Percentiles rank a stretch among this genome's conserved stretches.
Evolutionary conservation across 306 rosid genomes (phyloP).

Genomic region (Cicer bijugum): DNA sequence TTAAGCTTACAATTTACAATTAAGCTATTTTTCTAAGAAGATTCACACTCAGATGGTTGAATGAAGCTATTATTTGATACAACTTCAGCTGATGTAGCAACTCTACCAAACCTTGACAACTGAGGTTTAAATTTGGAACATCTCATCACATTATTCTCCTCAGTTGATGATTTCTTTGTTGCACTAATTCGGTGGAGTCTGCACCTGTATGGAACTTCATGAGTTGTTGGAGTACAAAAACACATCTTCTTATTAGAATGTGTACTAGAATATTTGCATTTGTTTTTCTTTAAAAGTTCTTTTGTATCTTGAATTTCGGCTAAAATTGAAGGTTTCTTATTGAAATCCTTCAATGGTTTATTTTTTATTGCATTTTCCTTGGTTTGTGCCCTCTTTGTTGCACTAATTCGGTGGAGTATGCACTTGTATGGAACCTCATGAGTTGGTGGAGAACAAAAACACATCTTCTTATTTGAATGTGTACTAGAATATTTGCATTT

Average conservation of each 20-base stretch:
- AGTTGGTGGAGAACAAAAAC: constrained; percentile 52
- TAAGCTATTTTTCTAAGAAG: constrained; percentile 13
- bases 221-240: constrained; percentile 52
- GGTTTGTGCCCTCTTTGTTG: too few relatives aligned
- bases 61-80: constrained; percentile 19
- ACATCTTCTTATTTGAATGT: constrained; percentile 12
- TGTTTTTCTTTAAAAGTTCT: constrained; percentile 15
- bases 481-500: constrained; percentile 34
- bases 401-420: constrained; percentile 43
- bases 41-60: constrained; percentile 1
- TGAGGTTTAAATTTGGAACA: constrained; percentile 42
- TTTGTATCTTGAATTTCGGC: background rate
- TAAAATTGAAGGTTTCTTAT: constrained; percentile 33
- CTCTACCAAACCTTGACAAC: constrained; percentile 40
- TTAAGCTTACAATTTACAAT: background rate
- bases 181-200: constrained; percentile 41
- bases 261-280: constrained; percentile 28
- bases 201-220: constrained; percentile 50
- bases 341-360: constrained; percentile 23
- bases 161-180: constrained; percentile 25
- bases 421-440: constrained; percentile 51
- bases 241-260: constrained; percentile 27
- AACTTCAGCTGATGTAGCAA: constrained; percentile 29
- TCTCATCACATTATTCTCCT: constrained; percentile 18
- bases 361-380: background rate